Evolutionary conservation across 176 grass and related monocot genomes (phyloP).

Genomic region (Oryza punctata): DNA sequence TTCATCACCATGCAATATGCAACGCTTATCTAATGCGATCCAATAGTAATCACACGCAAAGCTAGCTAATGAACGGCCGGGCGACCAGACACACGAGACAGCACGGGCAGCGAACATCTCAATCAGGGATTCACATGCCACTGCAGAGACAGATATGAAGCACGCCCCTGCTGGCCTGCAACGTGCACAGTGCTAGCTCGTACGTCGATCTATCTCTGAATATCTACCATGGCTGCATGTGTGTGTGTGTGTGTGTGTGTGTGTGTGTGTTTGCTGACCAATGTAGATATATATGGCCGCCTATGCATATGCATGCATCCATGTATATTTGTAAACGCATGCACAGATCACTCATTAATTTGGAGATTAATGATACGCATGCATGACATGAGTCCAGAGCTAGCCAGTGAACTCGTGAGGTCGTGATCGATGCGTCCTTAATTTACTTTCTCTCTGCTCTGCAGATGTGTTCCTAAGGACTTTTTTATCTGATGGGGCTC

Average conservation of each 20-base stretch:
- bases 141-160: not conserved
- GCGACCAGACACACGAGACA: not conserved
- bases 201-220: not conserved
- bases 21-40: slow-evolving; percentile 16
- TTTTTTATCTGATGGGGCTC: not conserved
- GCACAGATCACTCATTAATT: not conserved
- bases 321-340: not conserved
- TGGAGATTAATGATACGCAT: not conserved
- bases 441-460: not conserved
- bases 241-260: too few relatives aligned
- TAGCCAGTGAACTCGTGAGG: not conserved
- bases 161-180: not conserved
- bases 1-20: slow-evolving; percentile 13
- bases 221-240: not conserved
- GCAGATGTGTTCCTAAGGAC: not conserved
- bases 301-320: not conserved
- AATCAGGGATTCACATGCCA: slow-evolving; percentile 34
- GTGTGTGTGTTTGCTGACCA: too few relatives aligned
- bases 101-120: not conserved
- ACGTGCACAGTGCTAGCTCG: slow-evolving; percentile 14
- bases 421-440: not conserved
- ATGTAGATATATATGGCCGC: not conserved
- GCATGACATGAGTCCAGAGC: not conserved
- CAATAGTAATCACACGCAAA: slow-evolving; percentile 7
- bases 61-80: not conserved